phyloP scores from a whole-genome alignment of 139 green algal species.

The Chlorella sp. region DNA sequence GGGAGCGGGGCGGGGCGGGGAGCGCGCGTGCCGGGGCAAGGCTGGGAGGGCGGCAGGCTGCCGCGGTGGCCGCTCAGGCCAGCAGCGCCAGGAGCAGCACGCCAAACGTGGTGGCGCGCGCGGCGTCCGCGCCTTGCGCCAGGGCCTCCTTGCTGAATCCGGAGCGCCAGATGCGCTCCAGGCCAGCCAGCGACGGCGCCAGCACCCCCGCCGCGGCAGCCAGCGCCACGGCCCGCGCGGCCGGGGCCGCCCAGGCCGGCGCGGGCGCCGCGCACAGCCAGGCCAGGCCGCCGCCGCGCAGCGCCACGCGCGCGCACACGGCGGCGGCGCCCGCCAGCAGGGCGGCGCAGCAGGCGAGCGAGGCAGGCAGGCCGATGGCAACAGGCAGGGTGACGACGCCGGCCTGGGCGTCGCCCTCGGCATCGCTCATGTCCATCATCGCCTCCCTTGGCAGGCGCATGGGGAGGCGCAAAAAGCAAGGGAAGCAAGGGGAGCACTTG shows the following conservation, averaged over 20 bases:
- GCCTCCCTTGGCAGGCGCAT: no score
- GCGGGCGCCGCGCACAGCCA: background rate
- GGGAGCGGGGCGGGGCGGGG: no score
- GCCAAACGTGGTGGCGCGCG: no score
- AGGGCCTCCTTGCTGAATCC: no score
- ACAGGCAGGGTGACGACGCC: constrained; percentile 63
- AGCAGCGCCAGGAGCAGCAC: no score
- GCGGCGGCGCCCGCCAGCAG: constrained; percentile 7
- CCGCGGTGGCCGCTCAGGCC: no score
- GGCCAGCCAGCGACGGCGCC: background rate
- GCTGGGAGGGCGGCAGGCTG: no score
- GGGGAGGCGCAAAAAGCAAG: constrained; percentile 57
- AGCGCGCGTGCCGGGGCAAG: no score
- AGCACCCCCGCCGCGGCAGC: background rate
- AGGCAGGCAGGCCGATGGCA: constrained; percentile 26
- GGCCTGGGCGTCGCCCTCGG: constrained; percentile 50
- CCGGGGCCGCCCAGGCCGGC: background rate
- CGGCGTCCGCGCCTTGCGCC: no score
- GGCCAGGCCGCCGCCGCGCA: constrained; percentile 1
- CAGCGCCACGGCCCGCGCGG: background rate
- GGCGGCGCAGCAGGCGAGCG: background rate
- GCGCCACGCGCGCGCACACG: background rate
- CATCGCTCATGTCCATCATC: constrained; percentile 69
- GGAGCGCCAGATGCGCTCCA: no score
- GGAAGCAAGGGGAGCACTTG: constrained; percentile 9